These are phyloP conservation scores for Boletus rubropictus DNA, from an alignment of 768 basidiomycete genomes.

Conservation along the genomic window DNA sequence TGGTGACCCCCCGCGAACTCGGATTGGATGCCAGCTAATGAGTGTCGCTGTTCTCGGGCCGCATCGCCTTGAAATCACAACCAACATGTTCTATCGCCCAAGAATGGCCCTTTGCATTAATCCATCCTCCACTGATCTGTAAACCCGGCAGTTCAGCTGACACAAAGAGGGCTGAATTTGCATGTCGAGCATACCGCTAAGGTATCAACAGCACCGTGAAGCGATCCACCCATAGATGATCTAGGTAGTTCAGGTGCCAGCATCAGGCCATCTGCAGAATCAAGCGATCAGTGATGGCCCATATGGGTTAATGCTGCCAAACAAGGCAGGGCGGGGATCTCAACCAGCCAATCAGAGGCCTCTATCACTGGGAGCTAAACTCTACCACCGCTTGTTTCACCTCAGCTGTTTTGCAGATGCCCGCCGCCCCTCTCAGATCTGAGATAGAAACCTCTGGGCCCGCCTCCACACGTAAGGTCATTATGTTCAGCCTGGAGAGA, in stretches of 20 bases:
- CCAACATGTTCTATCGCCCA: not conserved
- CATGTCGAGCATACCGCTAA: conserved; percentile 1
- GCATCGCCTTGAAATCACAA: not conserved
- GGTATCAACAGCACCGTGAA: not conserved
- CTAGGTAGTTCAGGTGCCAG: conserved; percentile 3
- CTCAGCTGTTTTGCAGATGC: too few species aligned
- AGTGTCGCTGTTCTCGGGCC: not conserved
- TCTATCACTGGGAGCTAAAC: too few species aligned
- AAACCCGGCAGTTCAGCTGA: conserved; percentile 4
- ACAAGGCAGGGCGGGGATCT: too few species aligned
- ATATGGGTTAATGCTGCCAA: too few species aligned
- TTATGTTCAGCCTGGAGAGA: conserved; percentile 12
- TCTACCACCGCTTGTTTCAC: too few species aligned
- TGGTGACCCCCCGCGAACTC: not conserved
- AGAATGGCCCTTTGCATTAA: not conserved
- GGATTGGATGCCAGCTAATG: not conserved
- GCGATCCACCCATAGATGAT: conserved; percentile 9
- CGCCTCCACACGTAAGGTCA: conserved; percentile 7
- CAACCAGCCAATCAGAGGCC: too few species aligned
- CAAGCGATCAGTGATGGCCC: too few species aligned
- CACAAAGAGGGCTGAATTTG: not conserved
- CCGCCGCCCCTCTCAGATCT: too few species aligned
- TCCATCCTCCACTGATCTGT: not conserved
- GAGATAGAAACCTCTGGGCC: conserved; percentile 10
- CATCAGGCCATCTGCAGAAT: conserved; percentile 4